Base-by-base conservation (phyloP, 1,139 yeast species). In the Kurtzmaniella quercitrusa region DNA sequence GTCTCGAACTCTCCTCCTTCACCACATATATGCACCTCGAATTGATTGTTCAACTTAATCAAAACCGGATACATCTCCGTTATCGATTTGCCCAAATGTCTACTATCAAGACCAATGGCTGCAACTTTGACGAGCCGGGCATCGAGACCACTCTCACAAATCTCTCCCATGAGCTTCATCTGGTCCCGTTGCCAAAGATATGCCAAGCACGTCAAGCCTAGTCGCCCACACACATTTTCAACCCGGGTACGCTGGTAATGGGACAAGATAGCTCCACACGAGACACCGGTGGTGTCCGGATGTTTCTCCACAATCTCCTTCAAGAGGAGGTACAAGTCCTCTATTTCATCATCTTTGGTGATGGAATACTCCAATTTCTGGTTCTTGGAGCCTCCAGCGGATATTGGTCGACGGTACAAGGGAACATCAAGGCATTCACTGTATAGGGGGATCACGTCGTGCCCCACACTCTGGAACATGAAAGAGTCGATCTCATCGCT, bases 391-490 rank as follows among this genome's bases (percentile, higher is more conserved):
- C 66, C 59, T 0, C 95, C 93, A 1, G 48, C 52, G 3, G 23
- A 10, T 40, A 91, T 88, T 14, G 73, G 69, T n/a, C 77, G 80
- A 42, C 96, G 66, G 55, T 83, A 89, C 56, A 93, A 65, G 0
- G 98, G 98, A 1, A 87, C 81, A 5, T 79, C 90, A 39, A 87
- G 66, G 54, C 96, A 87, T 48, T 83, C 72, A 2, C 78, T 69
- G 56, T 90, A 89, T 45, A 69, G 63, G 0, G 77, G 75, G 4
- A 93, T 73, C 3, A 88, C 79, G 52, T 85, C 89, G 60, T 86
- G 94, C 0, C 98, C 98, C n/a, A 93, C 98, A 0, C 98, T 93
- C 63, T 93, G 98, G 63, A 88, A 93, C 98, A 93, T 93, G 60
- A 85, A 93, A 44, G 96, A 87, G 63, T 93, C 97, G 46, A 93